phyloP scores from a whole-genome alignment of 495 filamentous ascomycete species.

The Letharia lupina region DNA sequence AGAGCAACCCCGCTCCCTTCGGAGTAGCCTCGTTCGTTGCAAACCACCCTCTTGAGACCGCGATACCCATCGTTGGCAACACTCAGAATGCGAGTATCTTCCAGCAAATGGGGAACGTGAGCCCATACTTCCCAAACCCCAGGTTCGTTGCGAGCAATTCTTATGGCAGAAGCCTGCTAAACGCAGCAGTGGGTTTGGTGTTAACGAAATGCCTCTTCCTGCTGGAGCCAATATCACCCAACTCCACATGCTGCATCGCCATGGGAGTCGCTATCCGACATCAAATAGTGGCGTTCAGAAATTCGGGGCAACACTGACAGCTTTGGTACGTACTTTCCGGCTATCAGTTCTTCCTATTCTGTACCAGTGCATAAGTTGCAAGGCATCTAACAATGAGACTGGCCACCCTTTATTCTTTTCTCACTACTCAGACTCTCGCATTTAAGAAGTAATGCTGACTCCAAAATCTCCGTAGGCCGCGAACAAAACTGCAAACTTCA shows the following conservation, averaged over 20 bases:
- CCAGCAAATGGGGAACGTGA: slow-evolving; percentile 44
- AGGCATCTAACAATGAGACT: neutral
- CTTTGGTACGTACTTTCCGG: neutral
- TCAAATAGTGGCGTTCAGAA: slow-evolving; percentile 26
- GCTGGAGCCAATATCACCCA: slow-evolving; percentile 46
- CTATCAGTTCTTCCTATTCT: neutral
- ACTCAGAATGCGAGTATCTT: slow-evolving; percentile 45
- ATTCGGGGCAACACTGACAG: slow-evolving; percentile 30
- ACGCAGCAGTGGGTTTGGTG: slow-evolving; percentile 39
- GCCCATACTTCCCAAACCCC: slow-evolving; percentile 27
- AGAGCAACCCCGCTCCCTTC: slow-evolving; percentile 47
- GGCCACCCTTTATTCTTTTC: neutral
- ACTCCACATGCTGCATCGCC: slow-evolving; percentile 42
- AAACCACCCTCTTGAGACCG: slow-evolving; percentile 50
- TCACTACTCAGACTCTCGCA: neutral
- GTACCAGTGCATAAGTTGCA: neutral
- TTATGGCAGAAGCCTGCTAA: neutral
- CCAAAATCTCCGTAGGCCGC: neutral
- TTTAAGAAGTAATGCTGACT: neutral
- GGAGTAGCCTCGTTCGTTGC: slow-evolving; percentile 42
- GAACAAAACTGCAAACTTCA: slow-evolving; percentile 32
- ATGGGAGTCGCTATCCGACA: slow-evolving; percentile 39
- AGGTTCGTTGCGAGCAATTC: neutral
- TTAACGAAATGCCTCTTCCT: slow-evolving; percentile 49
- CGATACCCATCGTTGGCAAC: slow-evolving; percentile 45